Evolutionary conservation across 768 basidiomycete genomes (phyloP).

Genomic region (Floccularia luteovirens): DNA sequence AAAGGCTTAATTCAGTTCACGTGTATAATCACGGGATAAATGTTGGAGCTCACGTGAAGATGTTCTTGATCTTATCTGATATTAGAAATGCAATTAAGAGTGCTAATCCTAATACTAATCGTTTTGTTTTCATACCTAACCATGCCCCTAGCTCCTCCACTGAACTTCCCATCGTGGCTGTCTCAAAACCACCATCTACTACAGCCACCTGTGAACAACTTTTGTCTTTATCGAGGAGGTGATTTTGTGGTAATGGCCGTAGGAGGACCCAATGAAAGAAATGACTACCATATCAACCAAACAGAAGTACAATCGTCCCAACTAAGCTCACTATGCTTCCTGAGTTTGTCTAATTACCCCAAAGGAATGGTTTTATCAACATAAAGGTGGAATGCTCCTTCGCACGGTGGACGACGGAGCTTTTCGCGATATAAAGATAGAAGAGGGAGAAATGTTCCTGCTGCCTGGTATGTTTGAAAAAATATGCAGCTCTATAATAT

Average conservation of each 20-base stretch:
- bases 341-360: too few species aligned
- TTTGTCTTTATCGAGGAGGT: conserved; percentile 69
- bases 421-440: conserved; percentile 83
- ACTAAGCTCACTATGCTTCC: too few species aligned
- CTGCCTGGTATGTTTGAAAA: conserved; percentile 60
- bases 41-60: too few species aligned
- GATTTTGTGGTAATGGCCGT: conserved; percentile 96
- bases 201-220: conserved; percentile 91
- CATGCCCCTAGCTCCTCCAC: conserved; percentile 74
- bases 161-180: conserved; percentile 91
- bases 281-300: conserved; percentile 93
- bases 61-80: too few species aligned
- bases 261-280: conserved; percentile 91
- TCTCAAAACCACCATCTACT: conserved; percentile 71
- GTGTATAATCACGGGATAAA: too few species aligned
- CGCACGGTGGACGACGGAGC: conserved; percentile 74
- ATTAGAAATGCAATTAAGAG: too few species aligned
- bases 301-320: conserved; percentile 74
- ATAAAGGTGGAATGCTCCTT: conserved; percentile 90
- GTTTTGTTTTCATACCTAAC: too few species aligned
- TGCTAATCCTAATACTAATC: too few species aligned
- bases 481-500: neutral
- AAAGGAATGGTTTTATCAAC: conserved; percentile 98
- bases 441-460: conserved; percentile 95
- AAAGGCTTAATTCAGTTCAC: too few species aligned